A percentile compares a stretch with the other conserved stretches of the same genome.
These are phyloP conservation scores for Silene latifolia DNA, from an alignment of 148 eudicot species.

Conservation along the genomic window DNA sequence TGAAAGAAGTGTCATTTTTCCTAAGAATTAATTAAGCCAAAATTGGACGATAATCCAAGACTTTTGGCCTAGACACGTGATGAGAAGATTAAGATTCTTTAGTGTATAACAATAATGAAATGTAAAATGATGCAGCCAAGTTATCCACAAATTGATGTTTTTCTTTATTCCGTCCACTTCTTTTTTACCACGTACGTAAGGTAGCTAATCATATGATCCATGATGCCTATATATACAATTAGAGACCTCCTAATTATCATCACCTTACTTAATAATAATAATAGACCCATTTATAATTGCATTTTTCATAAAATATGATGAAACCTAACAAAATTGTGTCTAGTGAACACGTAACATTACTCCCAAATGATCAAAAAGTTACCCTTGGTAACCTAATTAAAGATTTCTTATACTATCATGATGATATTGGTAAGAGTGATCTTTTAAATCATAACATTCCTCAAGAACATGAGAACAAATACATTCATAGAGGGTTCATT, in stretches of 20 bases:
- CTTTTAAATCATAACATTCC: conserved; percentile 15
- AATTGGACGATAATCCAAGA: no score
- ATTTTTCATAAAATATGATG: not conserved
- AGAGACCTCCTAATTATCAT: not conserved
- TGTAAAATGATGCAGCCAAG: not conserved
- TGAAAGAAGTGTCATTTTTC: no score
- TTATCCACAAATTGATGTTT: not conserved
- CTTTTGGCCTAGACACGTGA: no score
- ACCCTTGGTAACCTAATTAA: conserved; percentile 1
- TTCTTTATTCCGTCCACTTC: not conserved
- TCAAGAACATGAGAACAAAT: conserved; percentile 21
- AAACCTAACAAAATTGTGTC: not conserved
- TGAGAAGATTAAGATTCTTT: no score
- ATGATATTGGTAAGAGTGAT: conserved; percentile 10
- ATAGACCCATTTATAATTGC: not conserved
- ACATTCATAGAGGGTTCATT: conserved; percentile 15
- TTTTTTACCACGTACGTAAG: conserved; percentile 15
- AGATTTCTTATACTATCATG: conserved; percentile 7
- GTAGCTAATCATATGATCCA: conserved; percentile 13
- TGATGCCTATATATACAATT: not conserved
- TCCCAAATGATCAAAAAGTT: conserved; percentile 12
- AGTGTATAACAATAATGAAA: no score
- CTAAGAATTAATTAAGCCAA: no score
- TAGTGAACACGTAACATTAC: conserved; percentile 1
- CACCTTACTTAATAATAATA: not conserved